These are phyloP conservation scores for Diphasiastrum complanatum DNA, from an alignment of 83 land plant genomes.

Conservation along the genomic window DNA sequence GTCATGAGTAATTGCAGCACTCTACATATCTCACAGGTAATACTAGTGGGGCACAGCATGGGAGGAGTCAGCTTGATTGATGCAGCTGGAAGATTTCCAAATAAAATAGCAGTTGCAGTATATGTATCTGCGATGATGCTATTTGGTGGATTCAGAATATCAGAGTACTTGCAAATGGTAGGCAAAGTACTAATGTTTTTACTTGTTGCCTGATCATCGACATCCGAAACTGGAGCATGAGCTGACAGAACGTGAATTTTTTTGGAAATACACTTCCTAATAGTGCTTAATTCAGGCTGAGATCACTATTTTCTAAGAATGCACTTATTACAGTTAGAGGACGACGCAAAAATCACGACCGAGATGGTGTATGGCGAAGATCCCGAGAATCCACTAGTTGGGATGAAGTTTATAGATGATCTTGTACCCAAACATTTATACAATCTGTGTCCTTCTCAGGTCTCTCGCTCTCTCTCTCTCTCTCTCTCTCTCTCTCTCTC, in stretches of 20 bases:
- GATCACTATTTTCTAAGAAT: no score
- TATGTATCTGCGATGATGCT: conserved; percentile 10
- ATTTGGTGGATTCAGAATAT: neutral
- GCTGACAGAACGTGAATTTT: no score
- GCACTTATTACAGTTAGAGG: no score
- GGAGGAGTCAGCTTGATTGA: conserved; percentile 45
- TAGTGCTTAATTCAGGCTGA: no score
- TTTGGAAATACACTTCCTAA: no score
- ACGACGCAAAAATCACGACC: no score
- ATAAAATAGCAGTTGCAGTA: conserved; percentile 26
- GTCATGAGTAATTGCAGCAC: no score
- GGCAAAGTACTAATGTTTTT: no score
- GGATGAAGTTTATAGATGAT: neutral
- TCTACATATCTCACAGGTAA: conserved; percentile 27
- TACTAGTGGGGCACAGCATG: conserved; percentile 50
- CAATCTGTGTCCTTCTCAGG: neutral
- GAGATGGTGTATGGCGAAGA: neutral
- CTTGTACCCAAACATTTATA: neutral
- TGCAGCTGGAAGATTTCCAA: conserved; percentile 21
- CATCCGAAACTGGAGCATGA: no score
- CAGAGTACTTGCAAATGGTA: neutral
- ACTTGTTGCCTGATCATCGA: no score
- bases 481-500: neutral
- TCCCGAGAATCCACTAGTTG: neutral
- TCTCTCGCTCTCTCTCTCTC: no score